Evolutionary conservation across 129 eudicot species (phyloP).

Genomic region (Centrapalus pauciflorus): DNA sequence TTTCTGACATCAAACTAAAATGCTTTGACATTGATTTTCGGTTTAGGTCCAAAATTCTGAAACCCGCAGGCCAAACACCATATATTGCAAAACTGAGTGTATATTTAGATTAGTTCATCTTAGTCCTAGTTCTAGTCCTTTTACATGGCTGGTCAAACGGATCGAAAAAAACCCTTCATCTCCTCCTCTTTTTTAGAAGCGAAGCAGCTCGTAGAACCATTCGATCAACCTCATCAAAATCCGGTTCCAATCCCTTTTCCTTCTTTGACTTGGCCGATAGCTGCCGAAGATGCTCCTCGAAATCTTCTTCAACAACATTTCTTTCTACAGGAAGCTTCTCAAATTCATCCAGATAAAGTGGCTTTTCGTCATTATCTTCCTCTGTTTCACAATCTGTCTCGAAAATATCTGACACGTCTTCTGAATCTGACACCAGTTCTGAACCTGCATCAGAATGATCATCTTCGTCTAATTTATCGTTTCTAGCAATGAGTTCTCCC

Average conservation of each 20-base stretch:
- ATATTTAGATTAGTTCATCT: too few relatives aligned
- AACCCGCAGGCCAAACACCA: too few relatives aligned
- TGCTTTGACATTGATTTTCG: too few relatives aligned
- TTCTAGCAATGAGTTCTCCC: conserved; percentile 42
- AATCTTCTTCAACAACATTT: conserved; percentile 44
- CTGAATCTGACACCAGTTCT: conserved; percentile 61
- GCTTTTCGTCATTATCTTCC: conserved; percentile 40
- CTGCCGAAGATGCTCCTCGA: conserved; percentile 64
- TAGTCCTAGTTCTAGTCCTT: too few relatives aligned
- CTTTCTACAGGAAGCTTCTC: conserved; percentile 46
- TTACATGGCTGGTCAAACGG: too few relatives aligned
- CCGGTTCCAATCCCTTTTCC: conserved; percentile 41
- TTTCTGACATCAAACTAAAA: too few relatives aligned
- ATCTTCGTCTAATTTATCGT: conserved; percentile 13
- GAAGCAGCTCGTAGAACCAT: conserved; percentile 77
- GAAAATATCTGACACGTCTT: conserved; percentile 78
- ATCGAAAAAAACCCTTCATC: conserved; percentile 28
- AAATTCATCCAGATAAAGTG: conserved; percentile 68
- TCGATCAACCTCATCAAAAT: conserved; percentile 85
- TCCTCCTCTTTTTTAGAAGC: conserved; percentile 64
- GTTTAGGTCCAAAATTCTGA: too few relatives aligned
- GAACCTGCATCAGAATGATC: conserved; percentile 26
- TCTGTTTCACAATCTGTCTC: conserved; percentile 75
- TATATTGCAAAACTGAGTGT: too few relatives aligned
- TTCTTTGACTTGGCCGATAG: conserved; percentile 52